A percentile compares a stretch with the other conserved stretches of the same genome.
Evolutionary conservation across 73 alveolate species (phyloP).

Genomic region (Paramecium bursaria): DNA sequence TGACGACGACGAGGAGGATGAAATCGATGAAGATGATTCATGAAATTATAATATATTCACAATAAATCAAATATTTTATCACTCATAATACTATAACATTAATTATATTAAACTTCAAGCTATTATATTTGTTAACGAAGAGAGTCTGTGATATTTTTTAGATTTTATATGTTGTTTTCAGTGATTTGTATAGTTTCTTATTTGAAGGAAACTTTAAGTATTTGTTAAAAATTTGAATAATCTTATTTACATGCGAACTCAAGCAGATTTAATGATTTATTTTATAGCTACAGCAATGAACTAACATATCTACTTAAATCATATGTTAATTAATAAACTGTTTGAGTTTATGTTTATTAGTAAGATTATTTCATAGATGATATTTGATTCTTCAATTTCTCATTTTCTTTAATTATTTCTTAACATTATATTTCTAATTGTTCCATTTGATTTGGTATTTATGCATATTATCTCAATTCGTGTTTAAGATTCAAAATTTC

Average conservation of each 20-base stretch:
- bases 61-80: neutral
- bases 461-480: neutral
- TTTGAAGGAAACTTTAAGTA: no score
- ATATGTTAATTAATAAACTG: neutral
- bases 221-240: neutral
- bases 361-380: neutral
- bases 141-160: neutral
- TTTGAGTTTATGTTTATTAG: neutral
- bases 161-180: neutral
- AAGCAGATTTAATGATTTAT: neutral
- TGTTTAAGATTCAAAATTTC: slow-evolving; percentile 3
- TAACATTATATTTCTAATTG: slow-evolving; percentile 1
- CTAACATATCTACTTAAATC: slow-evolving; percentile 1
- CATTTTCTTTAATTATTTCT: neutral
- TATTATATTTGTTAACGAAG: neutral
- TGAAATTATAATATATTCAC: slow-evolving; percentile 41
- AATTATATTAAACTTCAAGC: neutral
- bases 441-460: neutral
- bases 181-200: neutral
- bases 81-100: neutral
- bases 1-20: slow-evolving; percentile 70
- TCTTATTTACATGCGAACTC: slow-evolving; percentile 20
- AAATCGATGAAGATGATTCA: slow-evolving; percentile 32
- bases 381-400: neutral
- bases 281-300: slow-evolving; percentile 20